Evolutionary conservation across 192 early-diverging fungal species (phyloP).

Genomic region (Coemansia sp.): DNA sequence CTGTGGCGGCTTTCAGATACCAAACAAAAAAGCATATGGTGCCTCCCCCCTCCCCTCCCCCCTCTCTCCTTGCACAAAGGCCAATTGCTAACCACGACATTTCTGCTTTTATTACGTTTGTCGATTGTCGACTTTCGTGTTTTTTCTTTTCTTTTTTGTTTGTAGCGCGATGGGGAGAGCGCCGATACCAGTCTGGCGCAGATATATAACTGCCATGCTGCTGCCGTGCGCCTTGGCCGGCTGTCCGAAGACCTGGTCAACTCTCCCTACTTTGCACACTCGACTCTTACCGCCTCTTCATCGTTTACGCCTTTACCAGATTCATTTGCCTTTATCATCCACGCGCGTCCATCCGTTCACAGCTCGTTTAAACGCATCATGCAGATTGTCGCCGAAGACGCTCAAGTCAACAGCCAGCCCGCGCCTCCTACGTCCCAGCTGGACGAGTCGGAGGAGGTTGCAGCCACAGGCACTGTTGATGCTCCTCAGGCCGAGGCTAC

Average conservation of each 20-base stretch:
- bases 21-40: too few relatives aligned
- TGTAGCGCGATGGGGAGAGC: slow-evolving; percentile 50
- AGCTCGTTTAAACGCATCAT: slow-evolving; percentile 34
- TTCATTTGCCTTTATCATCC: slow-evolving; percentile 47
- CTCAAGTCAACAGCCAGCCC: not conserved
- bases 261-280: slow-evolving; percentile 34
- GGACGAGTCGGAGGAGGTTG: not conserved
- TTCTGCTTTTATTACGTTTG: not conserved
- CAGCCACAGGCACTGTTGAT: not conserved
- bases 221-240: slow-evolving; percentile 29
- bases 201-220: slow-evolving; percentile 51
- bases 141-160: not conserved
- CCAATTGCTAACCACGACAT: not conserved
- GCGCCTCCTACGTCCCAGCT: not conserved
- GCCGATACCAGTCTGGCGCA: slow-evolving; percentile 21
- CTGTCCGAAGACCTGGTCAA: slow-evolving; percentile 39
- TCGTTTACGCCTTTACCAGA: slow-evolving; percentile 22
- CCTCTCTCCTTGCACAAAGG: not conserved
- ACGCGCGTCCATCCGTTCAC: slow-evolving; percentile 24
- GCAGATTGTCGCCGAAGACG: slow-evolving; percentile 31
- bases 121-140: not conserved
- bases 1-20: too few relatives aligned
- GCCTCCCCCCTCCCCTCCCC: not conserved
- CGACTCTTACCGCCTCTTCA: not conserved
- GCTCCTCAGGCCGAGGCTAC: too few relatives aligned